These are phyloP conservation scores for Brassica hybrid DNA, from an alignment of 441 rosid species.

Conservation along the genomic window DNA sequence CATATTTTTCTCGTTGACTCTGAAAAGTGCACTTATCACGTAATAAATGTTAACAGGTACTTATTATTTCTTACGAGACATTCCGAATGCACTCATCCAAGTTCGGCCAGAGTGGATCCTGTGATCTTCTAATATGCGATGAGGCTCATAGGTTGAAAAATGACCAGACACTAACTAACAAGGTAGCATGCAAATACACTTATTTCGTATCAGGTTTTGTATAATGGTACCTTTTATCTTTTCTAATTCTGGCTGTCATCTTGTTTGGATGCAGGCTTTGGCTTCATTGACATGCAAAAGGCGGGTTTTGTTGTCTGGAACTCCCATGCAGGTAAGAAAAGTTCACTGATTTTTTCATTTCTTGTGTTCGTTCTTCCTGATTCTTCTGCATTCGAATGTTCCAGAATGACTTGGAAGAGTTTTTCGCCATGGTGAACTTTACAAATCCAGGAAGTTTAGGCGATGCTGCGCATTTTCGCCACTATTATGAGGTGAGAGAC, in stretches of 20 bases:
- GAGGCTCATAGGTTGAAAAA: constrained; percentile 98
- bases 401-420: constrained; percentile 99
- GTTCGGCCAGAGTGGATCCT: constrained; percentile 76
- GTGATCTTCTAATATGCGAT: constrained; percentile 97
- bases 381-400: constrained; percentile 28
- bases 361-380: constrained; percentile 8
- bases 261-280: constrained; percentile 69
- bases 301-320: constrained; percentile 92
- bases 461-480: constrained; percentile 87
- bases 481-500: constrained; percentile 80
- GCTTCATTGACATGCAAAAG: constrained; percentile 92
- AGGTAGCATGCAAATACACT: constrained; percentile 56
- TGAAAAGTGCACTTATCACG: constrained; percentile 41
- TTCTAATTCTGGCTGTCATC: constrained; percentile 26
- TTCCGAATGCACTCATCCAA: constrained; percentile 96
- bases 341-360: constrained; percentile 23
- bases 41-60: constrained; percentile 57
- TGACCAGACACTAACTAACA: constrained; percentile 93
- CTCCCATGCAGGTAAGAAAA: constrained; percentile 91
- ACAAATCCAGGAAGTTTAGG: constrained; percentile 97
- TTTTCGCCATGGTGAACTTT: constrained; percentile 98
- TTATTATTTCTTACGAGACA: constrained; percentile 97
- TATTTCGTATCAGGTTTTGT: constrained; percentile 22
- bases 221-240: constrained; percentile 26
- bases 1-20: constrained; percentile 22